Percentiles rank a stretch among this genome's conserved stretches.
Evolutionary conservation across 345 rosid species (phyloP).

Genomic region (Anacardium occidentale): DNA sequence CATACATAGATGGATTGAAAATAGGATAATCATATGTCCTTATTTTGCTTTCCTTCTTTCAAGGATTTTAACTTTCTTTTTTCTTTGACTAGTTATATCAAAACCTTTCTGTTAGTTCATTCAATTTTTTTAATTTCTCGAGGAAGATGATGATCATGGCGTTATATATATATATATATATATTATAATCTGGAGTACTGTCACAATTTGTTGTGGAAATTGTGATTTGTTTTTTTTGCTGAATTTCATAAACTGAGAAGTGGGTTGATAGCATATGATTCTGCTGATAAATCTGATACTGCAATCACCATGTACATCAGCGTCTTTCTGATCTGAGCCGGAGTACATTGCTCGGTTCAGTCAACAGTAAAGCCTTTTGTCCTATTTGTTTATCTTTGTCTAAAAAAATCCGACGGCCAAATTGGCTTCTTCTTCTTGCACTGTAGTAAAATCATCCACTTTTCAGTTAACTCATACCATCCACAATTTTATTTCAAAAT

Average conservation of each 20-base stretch:
- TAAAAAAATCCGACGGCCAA: slow-evolving; percentile 22
- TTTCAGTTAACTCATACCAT: neutral
- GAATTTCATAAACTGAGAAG: slow-evolving; percentile 24
- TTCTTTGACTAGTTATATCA: slow-evolving; percentile 12
- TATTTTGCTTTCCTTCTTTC: slow-evolving; percentile 15
- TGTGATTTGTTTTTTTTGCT: slow-evolving; percentile 19
- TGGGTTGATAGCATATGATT: slow-evolving; percentile 18
- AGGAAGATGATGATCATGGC: neutral
- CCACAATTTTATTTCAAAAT: neutral
- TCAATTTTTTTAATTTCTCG: too few species aligned
- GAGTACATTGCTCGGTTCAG: slow-evolving; percentile 30
- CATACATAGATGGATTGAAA: slow-evolving; percentile 38
- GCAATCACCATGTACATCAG: slow-evolving; percentile 21
- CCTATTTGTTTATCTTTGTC: slow-evolving; percentile 18
- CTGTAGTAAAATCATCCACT: slow-evolving; percentile 6
- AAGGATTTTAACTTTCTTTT: slow-evolving; percentile 18
- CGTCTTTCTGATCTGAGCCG: slow-evolving; percentile 16
- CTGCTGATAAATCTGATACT: slow-evolving; percentile 13
- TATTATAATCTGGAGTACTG: slow-evolving; percentile 14
- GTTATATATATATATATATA: slow-evolving; percentile 8
- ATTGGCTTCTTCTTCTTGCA: slow-evolving; percentile 6
- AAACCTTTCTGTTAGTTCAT: slow-evolving; percentile 9
- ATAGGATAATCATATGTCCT: slow-evolving; percentile 32
- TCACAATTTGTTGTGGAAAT: slow-evolving; percentile 18
- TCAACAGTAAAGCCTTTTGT: slow-evolving; percentile 24